Evolutionary conservation across 1,284 basidiomycete genomes (phyloP).

Genomic region (Mrakiaceae sp.): DNA sequence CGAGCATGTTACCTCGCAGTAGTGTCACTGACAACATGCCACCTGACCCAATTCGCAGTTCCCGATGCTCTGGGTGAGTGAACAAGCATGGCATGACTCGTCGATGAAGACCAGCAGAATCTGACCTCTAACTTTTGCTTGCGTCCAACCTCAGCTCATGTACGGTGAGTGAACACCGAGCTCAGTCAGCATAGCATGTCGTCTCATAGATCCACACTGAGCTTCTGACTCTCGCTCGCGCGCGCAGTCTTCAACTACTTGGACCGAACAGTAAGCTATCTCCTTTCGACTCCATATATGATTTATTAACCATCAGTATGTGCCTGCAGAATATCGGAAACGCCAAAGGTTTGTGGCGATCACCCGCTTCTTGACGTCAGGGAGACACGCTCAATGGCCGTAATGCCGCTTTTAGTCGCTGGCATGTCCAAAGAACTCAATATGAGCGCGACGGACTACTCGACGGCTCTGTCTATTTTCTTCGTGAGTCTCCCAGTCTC

Average conservation of each 20-base stretch:
- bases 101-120: no score
- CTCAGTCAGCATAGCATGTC: no score
- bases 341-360: conserved; percentile 23
- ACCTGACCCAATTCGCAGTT: background rate
- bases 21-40: no score
- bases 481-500: background rate
- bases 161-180: background rate
- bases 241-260: conserved; percentile 8
- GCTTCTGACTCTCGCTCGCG: background rate
- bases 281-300: no score
- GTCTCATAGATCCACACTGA: no score
- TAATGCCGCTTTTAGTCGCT: conserved; percentile 18
- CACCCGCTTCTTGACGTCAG: background rate
- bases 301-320: no score
- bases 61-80: conserved; percentile 1
- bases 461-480: conserved; percentile 28
- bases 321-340: conserved; percentile 21
- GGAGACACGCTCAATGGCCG: no score
- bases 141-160: no score
- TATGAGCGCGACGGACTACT: conserved; percentile 29
- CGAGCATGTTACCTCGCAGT: no score
- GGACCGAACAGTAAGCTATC: background rate
- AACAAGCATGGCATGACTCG: no score
- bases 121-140: no score
- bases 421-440: conserved; percentile 33